These are phyloP conservation scores for Rhizopus sp. DNA, from an alignment of 371 early-diverging fungal species.

Conservation along the genomic window DNA sequence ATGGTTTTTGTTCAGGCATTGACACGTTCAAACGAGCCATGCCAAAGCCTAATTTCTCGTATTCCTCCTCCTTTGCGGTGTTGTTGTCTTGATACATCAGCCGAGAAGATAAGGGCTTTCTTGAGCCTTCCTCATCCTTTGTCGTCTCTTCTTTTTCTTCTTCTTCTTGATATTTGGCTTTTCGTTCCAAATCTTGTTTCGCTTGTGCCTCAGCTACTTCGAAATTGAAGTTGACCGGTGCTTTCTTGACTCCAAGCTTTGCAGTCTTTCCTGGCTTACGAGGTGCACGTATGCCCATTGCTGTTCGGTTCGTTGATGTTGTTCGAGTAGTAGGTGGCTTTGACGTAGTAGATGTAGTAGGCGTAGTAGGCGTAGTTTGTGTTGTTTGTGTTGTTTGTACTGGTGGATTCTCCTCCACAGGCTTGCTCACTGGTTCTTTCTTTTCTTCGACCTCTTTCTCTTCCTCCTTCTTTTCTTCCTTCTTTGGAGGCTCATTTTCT, in stretches of 20 bases:
- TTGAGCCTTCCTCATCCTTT: background rate
- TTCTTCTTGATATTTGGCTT: slow-evolving; percentile 67
- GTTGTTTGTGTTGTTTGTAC: slow-evolving; percentile 4
- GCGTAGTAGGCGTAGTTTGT: slow-evolving; percentile 7
- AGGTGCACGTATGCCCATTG: slow-evolving; percentile 33
- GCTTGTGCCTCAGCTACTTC: slow-evolving; percentile 92
- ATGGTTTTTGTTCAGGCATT: slow-evolving; percentile 21
- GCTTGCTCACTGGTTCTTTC: background rate
- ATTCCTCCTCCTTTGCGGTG: slow-evolving; percentile 42
- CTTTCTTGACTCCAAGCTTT: slow-evolving; percentile 83
- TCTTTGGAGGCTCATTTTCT: background rate
- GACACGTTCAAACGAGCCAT: slow-evolving; percentile 59
- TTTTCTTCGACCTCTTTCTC: background rate
- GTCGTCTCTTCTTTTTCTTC: slow-evolving; percentile 59
- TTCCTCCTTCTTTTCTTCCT: background rate
- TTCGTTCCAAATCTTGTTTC: slow-evolving; percentile 79
- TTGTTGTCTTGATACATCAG: slow-evolving; percentile 22
- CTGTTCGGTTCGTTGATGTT: slow-evolving; percentile 31
- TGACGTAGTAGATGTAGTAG: slow-evolving; percentile 3
- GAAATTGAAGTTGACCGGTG: slow-evolving; percentile 78
- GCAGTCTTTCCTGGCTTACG: slow-evolving; percentile 61
- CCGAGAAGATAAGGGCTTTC: slow-evolving; percentile 23
- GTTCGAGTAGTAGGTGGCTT: slow-evolving; percentile 14
- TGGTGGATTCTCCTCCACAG: background rate
- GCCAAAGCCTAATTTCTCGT: slow-evolving; percentile 83